Evolutionary conservation across 75 land plant genomes (phyloP).

Genomic region (Cryptomeria japonica): DNA sequence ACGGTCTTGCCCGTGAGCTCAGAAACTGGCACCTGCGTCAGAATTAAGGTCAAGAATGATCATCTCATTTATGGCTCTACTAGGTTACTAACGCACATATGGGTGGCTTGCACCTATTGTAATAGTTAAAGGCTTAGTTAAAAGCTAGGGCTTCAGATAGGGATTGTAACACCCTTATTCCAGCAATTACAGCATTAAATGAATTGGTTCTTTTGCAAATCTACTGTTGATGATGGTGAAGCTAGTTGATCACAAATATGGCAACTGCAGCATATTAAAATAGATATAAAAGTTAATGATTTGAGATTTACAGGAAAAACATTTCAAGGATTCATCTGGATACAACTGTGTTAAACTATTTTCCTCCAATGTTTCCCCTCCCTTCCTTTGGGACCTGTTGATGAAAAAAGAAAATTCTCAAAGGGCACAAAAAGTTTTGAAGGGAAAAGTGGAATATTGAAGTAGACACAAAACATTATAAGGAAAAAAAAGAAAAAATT

Average conservation of each 20-base stretch:
- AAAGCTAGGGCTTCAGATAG: background rate
- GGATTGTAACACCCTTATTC: background rate
- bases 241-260: background rate
- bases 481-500: no score
- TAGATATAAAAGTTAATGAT: background rate
- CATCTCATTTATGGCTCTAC: background rate
- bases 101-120: background rate
- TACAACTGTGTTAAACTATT: no score
- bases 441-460: no score
- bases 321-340: no score
- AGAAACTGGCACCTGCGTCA: conserved; percentile 44
- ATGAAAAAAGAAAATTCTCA: no score
- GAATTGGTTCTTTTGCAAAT: background rate
- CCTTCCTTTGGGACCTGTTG: no score
- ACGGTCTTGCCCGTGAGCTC: conserved; percentile 63
- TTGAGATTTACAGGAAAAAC: no score
- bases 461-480: no score
- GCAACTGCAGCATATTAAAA: background rate
- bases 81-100: background rate
- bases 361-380: no score
- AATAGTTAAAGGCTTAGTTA: background rate
- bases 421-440: no score
- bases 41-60: background rate
- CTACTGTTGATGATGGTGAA: background rate
- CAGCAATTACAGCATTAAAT: background rate